Conservation (phyloP, 1,284 basidiomycete genomes). For the Cutaneotrichosporon dermatis region DNA sequence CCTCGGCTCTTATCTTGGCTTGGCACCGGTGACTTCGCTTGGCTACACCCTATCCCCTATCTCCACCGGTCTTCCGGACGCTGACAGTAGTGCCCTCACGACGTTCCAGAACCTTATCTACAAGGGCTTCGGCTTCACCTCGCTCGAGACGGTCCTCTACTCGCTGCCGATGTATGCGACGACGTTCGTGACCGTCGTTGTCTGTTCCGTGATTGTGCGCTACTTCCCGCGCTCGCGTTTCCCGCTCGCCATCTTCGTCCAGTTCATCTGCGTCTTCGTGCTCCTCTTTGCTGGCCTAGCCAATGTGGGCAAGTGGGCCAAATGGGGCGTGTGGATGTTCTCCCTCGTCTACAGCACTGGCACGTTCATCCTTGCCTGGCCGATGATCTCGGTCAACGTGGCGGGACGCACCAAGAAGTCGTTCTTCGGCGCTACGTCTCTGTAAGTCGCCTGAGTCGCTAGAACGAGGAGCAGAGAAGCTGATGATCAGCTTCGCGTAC, state of each 20-base stretch:
- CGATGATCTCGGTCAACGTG: constrained; percentile 14
- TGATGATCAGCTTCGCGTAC: constrained; percentile 15
- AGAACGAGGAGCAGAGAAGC: too few relatives aligned
- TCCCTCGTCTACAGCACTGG: constrained; percentile 14
- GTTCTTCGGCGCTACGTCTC: constrained; percentile 17
- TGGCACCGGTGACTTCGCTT: too few relatives aligned
- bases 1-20: too few relatives aligned
- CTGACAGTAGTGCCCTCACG: constrained; percentile 14
- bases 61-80: too few relatives aligned
- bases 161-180: constrained; percentile 22
- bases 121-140: constrained; percentile 21
- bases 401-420: constrained; percentile 23
- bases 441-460: background rate
- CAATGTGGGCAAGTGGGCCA: constrained; percentile 19
- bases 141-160: constrained; percentile 25
- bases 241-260: constrained; percentile 22
- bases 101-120: constrained; percentile 26
- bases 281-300: constrained; percentile 27
- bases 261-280: constrained; percentile 15
- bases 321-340: constrained; percentile 24
- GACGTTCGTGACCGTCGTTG: constrained; percentile 18
- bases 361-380: constrained; percentile 20
- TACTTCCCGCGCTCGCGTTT: constrained; percentile 23
- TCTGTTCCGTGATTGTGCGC: constrained; percentile 13
- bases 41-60: too few relatives aligned